phyloP scores from a whole-genome alignment of 202 grass and related monocot genomes.

The Carex arenaria region DNA sequence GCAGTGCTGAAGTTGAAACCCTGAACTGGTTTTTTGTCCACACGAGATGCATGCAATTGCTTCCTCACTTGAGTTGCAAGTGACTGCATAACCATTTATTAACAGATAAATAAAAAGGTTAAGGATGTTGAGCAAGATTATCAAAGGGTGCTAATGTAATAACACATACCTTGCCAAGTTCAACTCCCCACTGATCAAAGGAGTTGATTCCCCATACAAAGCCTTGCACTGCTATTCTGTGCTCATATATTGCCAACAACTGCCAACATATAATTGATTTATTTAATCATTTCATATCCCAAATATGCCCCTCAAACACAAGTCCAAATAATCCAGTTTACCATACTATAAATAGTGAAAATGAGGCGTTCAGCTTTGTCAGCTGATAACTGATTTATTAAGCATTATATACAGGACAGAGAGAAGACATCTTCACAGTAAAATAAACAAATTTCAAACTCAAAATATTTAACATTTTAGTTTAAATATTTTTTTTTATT shows the following conservation, averaged over 20 bases:
- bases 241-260: conserved; percentile 92
- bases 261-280: conserved; percentile 18
- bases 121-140: conserved; percentile 11
- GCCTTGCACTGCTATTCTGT: conserved; percentile 88
- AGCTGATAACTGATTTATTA: neutral
- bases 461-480: neutral
- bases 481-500: neutral
- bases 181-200: conserved; percentile 99
- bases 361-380: neutral
- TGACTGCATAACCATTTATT: conserved; percentile 37
- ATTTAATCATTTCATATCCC: neutral
- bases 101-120: neutral
- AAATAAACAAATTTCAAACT: neutral
- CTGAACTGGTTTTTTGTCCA: conserved; percentile 51
- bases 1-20: conserved; percentile 79
- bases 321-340: neutral
- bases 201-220: conserved; percentile 99
- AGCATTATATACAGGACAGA: neutral
- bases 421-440: neutral
- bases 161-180: conserved; percentile 81
- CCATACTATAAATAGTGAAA: neutral
- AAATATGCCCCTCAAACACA: neutral
- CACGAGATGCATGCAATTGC: conserved; percentile 69
- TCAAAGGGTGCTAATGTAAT: neutral
- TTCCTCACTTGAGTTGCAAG: conserved; percentile 92